Evolutionary conservation across 177 flowering plant genomes (phyloP), one percentile per base, ranked within the genome.

Genomic region (Vitis hybrid): DNA sequence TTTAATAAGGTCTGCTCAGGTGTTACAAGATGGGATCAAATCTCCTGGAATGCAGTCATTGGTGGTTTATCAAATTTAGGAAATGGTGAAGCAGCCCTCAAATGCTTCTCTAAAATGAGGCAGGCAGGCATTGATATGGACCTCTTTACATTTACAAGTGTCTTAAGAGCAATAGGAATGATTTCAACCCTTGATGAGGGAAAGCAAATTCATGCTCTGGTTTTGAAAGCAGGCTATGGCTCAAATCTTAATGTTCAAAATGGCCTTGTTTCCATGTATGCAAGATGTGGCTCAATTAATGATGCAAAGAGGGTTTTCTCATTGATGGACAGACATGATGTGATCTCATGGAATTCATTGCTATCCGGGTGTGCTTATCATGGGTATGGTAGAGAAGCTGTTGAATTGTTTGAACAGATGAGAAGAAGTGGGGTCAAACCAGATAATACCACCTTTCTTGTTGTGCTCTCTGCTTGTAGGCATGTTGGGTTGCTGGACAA

Each of bases 261-360:
- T 74, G 84, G 85, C 33, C 83, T 87, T 57, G 77, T 89, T 60
- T 79, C 86, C 3, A 82, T 89, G 89, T 87, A 87, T 75, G 72
- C 88, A 48, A 81, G 75, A 76, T 84, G 89, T 75, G 90, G 88
- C 8, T 66, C 66, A 15, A 77, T 83, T 56, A 62, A 48, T 53
- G 82, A 83, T 51, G 73, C 88, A 29, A 73, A 70, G 70, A 64
- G 26, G 64, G 83, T 85, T 10, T 85, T 86, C 72, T 74, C 49
- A 19, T 74, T 67, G 22, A 83, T 84, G 79, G 63, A 70, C 0
- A 56, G 76, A 64, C 85, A 68, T 39, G 94, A 87, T 71, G n/a
- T 85, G 70, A 73, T 86, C 48, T 82, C 91, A 14, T 87, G 91
- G 90, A 89, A 87, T 71, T 80, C 86, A 8, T 57, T 87, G 10